Base-by-base conservation (phyloP, 2,329 filamentous ascomycete species). In the Fusarium compactum region DNA sequence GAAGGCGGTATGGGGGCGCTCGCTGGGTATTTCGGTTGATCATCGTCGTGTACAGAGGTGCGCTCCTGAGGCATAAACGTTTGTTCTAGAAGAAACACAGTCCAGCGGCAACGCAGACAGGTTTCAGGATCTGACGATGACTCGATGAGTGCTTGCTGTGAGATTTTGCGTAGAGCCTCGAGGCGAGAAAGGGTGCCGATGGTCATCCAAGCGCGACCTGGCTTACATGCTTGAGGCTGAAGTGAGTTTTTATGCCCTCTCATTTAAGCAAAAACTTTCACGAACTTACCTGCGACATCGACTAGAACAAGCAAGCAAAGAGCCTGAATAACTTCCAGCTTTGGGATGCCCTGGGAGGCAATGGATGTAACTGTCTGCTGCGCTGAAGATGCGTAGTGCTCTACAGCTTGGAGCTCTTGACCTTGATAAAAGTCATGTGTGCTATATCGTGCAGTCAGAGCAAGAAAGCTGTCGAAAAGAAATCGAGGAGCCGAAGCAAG, bases 51-150 rank as follows among this genome's bases (percentile, higher is more conserved):
- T 4, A n/a, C 20, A 8, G 29, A 16, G 8, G 14, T 62, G 2
- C 58, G 58, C 29, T 57, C 50, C 11, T 58, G 59, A 8, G 61
- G 61, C 38, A 63, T 64, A 15, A 64, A 64, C 0, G 59, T 64
- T 16, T 64, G 61, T 18, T 64, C 61, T 0, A 64, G 43, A 0
- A 64, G 59, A 22, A 43, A 47, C 5, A 64, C 61, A 3, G 61
- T 64, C 59, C 61, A 64, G 3, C 45, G 59, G 0, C 61, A 58
- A 10, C 34, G 24, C 1, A 64, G 14, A 4, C 59, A 45, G 1
- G 24, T 6, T 32, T 64, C 61, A 2, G 18, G 20, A 0, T 58
- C 50, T 0, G 34, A 3, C 1, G 51, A 45, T 8, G 59, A 11
- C 3, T 40, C 44, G 3, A 29, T 18, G 1, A 32, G 29, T 6